Percentiles rank a stretch among this genome's conserved stretches.
These are phyloP conservation scores for Diaporthe destruens DNA, from an alignment of 2,329 filamentous ascomycete genomes.

Conservation along the genomic window DNA sequence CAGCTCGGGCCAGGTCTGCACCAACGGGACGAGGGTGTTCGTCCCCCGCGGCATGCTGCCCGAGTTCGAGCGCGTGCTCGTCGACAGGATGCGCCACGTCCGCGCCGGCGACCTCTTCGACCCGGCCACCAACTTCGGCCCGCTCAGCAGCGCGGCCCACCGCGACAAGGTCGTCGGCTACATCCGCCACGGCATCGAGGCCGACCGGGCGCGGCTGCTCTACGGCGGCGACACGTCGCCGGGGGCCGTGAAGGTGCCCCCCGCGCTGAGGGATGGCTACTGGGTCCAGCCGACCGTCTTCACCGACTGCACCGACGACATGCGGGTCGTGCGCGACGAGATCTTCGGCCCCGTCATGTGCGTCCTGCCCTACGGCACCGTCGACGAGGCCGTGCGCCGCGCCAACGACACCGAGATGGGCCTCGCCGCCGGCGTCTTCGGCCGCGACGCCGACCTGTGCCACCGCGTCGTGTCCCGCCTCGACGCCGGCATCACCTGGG, in stretches of 20 bases:
- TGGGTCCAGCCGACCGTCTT: slow-evolving; percentile 90
- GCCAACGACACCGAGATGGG: slow-evolving; percentile 85
- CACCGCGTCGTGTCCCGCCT: slow-evolving; percentile 78
- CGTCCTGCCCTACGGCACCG: slow-evolving; percentile 78
- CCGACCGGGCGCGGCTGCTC: slow-evolving; percentile 80
- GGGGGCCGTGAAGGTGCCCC: slow-evolving; percentile 57
- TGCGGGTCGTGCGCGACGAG: slow-evolving; percentile 85
- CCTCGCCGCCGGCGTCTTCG: slow-evolving; percentile 87
- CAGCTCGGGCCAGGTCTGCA: slow-evolving; percentile 91
- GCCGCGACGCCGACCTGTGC: slow-evolving; percentile 78
- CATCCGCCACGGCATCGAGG: slow-evolving; percentile 79
- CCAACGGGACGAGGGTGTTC: slow-evolving; percentile 91
- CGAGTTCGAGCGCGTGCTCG: slow-evolving; percentile 75
- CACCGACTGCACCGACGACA: slow-evolving; percentile 84
- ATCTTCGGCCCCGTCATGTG: slow-evolving; percentile 92
- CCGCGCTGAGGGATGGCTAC: slow-evolving; percentile 72
- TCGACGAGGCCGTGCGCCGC: slow-evolving; percentile 77
- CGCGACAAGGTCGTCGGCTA: slow-evolving; percentile 83
- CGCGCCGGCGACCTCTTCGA: slow-evolving; percentile 81
- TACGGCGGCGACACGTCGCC: slow-evolving; percentile 77
- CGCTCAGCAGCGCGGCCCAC: slow-evolving; percentile 81
- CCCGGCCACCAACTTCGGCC: slow-evolving; percentile 82
- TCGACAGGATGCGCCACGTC: slow-evolving; percentile 77
- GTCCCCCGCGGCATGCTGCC: slow-evolving; percentile 75
- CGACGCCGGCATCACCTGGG: slow-evolving; percentile 89